Evolutionary conservation across 2,329 filamentous ascomycete genomes (phyloP).

Genomic region (Hypoxylon sp.): DNA sequence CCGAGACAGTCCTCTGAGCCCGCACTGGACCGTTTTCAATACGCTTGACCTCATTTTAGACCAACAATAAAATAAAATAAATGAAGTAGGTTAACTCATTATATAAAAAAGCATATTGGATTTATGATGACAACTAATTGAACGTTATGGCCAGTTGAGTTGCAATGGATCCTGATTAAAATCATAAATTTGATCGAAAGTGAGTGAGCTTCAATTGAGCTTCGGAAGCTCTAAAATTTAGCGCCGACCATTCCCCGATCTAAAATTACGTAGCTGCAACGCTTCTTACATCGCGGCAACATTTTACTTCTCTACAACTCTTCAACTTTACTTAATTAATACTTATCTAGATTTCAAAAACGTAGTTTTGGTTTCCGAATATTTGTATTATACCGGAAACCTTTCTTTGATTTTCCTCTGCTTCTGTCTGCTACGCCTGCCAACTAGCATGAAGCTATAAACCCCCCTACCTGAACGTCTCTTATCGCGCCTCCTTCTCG

Average conservation of each 20-base stretch:
- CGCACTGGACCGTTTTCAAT: conserved; percentile 34
- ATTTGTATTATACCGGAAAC: too few species aligned
- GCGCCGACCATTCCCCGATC: conserved; percentile 40
- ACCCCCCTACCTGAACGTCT: not conserved
- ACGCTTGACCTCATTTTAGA: conserved; percentile 41
- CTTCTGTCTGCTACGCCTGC: not conserved
- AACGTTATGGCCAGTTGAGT: too few species aligned
- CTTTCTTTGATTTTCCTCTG: not conserved
- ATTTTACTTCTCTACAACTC: not conserved
- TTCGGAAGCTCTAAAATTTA: conserved; percentile 30
- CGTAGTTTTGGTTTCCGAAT: too few species aligned
- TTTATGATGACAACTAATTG: not conserved
- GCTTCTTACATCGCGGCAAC: not conserved
- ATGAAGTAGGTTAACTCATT: conserved; percentile 18
- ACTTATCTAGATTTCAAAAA: too few species aligned
- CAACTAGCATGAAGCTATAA: conserved; percentile 4
- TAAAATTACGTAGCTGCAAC: conserved; percentile 26
- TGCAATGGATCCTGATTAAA: too few species aligned
- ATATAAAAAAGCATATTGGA: not conserved
- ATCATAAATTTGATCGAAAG: too few species aligned
- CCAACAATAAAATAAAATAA: too few species aligned
- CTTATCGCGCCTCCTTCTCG: conserved; percentile 10
- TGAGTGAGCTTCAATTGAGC: conserved; percentile 30
- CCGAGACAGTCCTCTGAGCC: conserved; percentile 37
- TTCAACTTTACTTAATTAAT: too few species aligned